These are phyloP conservation scores for Skeletonema tropicum DNA, from an alignment of 108 stramenopile species.

Conservation along the genomic window DNA sequence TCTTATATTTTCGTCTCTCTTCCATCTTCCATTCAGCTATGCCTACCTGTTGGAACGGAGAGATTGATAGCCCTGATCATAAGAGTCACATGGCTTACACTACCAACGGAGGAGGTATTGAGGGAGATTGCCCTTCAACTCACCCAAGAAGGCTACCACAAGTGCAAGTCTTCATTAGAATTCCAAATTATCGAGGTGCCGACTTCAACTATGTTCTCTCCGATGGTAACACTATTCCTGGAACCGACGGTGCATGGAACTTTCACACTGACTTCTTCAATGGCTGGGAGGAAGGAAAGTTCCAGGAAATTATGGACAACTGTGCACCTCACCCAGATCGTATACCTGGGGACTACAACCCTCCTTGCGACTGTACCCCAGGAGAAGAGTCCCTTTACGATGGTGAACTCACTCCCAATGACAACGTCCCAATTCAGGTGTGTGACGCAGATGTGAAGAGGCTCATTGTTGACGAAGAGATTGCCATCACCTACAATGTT, in stretches of 20 bases:
- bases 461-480: conserved; percentile 36
- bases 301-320: conserved; percentile 37
- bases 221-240: conserved; percentile 9
- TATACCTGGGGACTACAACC: conserved; percentile 26
- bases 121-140: conserved; percentile 26
- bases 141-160: conserved; percentile 33
- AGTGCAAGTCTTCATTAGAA: conserved; percentile 40
- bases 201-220: conserved; percentile 7
- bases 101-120: conserved; percentile 19
- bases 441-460: conserved; percentile 35
- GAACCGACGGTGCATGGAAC: not conserved
- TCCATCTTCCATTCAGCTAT: conserved; percentile 4
- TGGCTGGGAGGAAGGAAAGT: conserved; percentile 33
- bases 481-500: not conserved
- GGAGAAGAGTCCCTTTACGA: conserved; percentile 13
- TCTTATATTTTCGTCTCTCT: no score
- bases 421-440: not conserved
- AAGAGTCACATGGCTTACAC: conserved; percentile 38
- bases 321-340: conserved; percentile 14
- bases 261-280: conserved; percentile 28
- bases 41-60: conserved; percentile 42
- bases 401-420: conserved; percentile 20
- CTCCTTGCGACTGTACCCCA: conserved; percentile 26
- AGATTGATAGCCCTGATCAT: conserved; percentile 13
- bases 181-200: conserved; percentile 24